Evolutionary conservation across 2,329 filamentous ascomycete genomes (phyloP).

Genomic region (Sporothrix mexicana): DNA sequence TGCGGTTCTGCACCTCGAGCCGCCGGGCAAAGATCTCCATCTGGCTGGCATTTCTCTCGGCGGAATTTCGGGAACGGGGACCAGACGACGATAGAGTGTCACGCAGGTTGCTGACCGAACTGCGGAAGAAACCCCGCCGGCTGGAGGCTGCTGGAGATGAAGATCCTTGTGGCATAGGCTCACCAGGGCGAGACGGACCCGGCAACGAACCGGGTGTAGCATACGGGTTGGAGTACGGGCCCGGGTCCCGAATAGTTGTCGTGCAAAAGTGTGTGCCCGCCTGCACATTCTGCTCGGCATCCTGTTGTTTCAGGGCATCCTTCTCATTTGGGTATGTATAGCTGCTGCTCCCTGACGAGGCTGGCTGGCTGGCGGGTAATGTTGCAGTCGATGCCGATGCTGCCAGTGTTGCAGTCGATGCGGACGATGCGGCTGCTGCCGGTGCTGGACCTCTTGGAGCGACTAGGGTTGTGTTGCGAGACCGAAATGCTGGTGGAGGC

Average conservation of each 20-base stretch:
- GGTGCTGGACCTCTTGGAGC: not conserved
- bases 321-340: slow-evolving; percentile 17
- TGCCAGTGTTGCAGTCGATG: not conserved
- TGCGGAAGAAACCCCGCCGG: slow-evolving; percentile 25
- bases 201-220: not conserved
- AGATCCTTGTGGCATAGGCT: not conserved
- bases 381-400: not conserved
- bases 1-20: slow-evolving; percentile 25
- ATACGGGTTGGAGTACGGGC: not conserved
- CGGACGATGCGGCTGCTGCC: not conserved
- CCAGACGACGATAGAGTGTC: not conserved
- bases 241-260: not conserved
- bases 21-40: slow-evolving; percentile 31
- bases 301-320: slow-evolving; percentile 16
- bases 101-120: slow-evolving; percentile 28
- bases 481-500: slow-evolving; percentile 4
- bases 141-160: not conserved
- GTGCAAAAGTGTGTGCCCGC: not conserved
- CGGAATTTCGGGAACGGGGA: not conserved
- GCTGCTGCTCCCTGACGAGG: not conserved
- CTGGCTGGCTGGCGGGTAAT: not conserved
- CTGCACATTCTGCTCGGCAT: slow-evolving; percentile 2
- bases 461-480: slow-evolving; percentile 1
- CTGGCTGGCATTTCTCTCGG: slow-evolving; percentile 13
- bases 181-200: not conserved